Base-by-base conservation (phyloP, 805 yeast species). In the Lachancea sp. region DNA sequence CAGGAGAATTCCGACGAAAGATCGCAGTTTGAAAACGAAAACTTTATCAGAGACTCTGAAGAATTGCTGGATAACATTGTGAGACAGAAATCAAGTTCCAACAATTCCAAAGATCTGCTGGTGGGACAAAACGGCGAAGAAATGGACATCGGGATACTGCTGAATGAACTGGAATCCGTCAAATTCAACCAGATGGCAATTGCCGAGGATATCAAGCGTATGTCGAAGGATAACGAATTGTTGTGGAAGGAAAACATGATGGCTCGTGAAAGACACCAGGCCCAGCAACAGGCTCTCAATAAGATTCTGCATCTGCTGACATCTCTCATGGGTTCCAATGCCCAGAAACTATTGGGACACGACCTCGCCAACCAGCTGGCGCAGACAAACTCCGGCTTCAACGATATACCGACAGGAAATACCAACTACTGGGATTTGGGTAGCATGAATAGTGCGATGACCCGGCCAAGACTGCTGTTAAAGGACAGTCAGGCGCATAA, bases 161-260 rank as follows among this genome's bases (percentile, higher is more conserved):
- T 90, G 46, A 71, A 71, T 41, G 97, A 90, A 63, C 67, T 90
- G 46, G 93, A 87, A 49, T 71, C 72, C 44, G 75, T 93, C 53
- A 86, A 85, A 60, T 71, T 75, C 55, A 85, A 86, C 57, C 99
- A 93, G 64, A 58, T 78, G 49, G 77, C 85, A 16, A 86, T 93
- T 16, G 77, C 88, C 3, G 93, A 89, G 54, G 98, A 93, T 59
- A 70, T 93, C 50, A 71, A 83, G 54, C 73, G 97, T 47, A 79
- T 93, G 32, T 75, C 89, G 47, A 82, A 82, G 49, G 98, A 93
- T 60, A 93, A 91, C 66, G 91, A 87, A 60, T 65, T 87, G 56
- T 67, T 93, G 37, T 93, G 99, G 99, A 82, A 83, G 49, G 98
- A 93, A 60, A 83, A 88, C 57, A 81, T 75, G 60, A 68, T 81